Evolutionary conservation across 257 asterid genomes (phyloP).

Genomic region (Anisodus acutangulus): DNA sequence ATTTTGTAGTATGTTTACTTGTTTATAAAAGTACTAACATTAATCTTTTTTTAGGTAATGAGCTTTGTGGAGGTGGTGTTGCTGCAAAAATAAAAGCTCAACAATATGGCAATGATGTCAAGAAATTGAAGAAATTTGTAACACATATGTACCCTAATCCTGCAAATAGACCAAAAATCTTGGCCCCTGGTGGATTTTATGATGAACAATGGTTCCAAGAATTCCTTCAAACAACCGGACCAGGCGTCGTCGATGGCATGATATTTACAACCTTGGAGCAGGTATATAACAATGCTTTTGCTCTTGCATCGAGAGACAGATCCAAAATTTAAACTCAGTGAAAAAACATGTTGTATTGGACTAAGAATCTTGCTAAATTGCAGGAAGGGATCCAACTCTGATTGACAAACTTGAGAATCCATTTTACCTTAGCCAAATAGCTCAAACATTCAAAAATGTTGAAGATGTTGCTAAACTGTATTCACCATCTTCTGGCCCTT

Average conservation of each 20-base stretch:
- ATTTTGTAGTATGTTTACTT: too few relatives aligned
- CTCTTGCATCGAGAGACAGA: neutral
- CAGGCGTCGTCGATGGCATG: slow-evolving; percentile 76
- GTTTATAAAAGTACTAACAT: neutral
- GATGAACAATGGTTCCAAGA: slow-evolving; percentile 62
- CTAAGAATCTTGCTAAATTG: neutral
- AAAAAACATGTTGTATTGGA: neutral
- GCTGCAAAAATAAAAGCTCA: slow-evolving; percentile 57
- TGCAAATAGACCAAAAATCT: slow-evolving; percentile 52
- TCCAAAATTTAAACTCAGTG: neutral
- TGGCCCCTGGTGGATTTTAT: slow-evolving; percentile 83
- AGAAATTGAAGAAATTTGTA: slow-evolving; percentile 53
- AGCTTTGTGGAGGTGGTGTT: slow-evolving; percentile 70
- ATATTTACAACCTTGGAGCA: slow-evolving; percentile 82
- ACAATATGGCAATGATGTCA: slow-evolving; percentile 70
- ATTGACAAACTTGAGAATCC: slow-evolving; percentile 75
- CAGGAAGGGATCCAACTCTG: slow-evolving; percentile 63
- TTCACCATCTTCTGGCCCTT: slow-evolving; percentile 71
- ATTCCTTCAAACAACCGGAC: slow-evolving; percentile 60
- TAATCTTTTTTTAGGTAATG: slow-evolving; percentile 58
- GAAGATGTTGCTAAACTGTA: slow-evolving; percentile 39
- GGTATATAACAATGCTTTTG: slow-evolving; percentile 38
- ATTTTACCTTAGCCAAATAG: slow-evolving; percentile 49
- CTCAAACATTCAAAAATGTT: slow-evolving; percentile 54
- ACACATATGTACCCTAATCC: slow-evolving; percentile 50